Conservation (phyloP, 1,139 yeast species). For the Spencermartinsiella ligniputridi region DNA sequence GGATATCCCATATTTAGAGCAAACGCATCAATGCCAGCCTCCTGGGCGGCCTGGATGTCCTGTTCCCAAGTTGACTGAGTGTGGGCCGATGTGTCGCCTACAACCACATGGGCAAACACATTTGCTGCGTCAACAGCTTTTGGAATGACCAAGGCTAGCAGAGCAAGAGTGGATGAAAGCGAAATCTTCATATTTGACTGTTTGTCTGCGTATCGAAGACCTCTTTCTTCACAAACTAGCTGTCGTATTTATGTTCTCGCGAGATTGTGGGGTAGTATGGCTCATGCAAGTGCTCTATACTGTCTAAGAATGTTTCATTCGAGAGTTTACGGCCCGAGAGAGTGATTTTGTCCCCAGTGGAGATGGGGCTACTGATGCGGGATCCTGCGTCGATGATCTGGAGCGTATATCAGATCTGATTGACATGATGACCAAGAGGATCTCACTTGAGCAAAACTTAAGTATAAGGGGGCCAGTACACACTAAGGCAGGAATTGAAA, state of each 20-base stretch:
- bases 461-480: neutral
- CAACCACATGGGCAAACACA: constrained; percentile 7
- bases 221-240: neutral
- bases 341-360: neutral
- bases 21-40: constrained; percentile 6
- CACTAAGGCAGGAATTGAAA: neutral
- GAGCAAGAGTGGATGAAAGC: neutral
- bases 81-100: constrained; percentile 6
- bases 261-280: neutral
- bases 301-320: neutral
- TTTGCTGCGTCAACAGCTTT: constrained; percentile 1
- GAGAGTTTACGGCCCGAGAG: neutral
- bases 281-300: neutral
- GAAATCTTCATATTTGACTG: neutral
- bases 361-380: no score
- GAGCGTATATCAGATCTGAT: neutral
- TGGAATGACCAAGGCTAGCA: constrained; percentile 1
- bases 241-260: neutral
- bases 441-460: neutral
- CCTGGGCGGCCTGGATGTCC: constrained; percentile 4
- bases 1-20: constrained; percentile 5
- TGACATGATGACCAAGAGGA: neutral
- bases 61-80: constrained; percentile 5
- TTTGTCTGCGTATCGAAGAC: neutral
- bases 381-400: no score